Conservation (phyloP, 2,329 filamentous ascomycete species). For the Exophiala dermatitidis region DNA sequence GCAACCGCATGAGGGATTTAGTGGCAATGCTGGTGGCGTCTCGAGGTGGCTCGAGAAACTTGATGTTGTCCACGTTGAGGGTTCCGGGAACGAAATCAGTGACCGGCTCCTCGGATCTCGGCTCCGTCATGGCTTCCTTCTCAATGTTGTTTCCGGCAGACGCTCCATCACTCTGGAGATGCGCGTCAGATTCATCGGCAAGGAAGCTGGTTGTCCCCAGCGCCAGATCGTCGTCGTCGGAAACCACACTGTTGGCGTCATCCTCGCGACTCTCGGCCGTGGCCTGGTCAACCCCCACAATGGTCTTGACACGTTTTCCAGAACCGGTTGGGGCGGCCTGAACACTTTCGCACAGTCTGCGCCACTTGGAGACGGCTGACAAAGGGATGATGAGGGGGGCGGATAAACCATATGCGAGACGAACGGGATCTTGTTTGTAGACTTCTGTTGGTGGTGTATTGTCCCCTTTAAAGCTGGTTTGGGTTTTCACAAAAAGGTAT, state of each 20-base stretch:
- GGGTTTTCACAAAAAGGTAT: slow-evolving; percentile 62
- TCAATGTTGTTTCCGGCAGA: neutral
- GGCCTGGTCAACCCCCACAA: slow-evolving; percentile 13
- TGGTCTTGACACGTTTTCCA: slow-evolving; percentile 19
- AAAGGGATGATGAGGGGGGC: slow-evolving; percentile 46
- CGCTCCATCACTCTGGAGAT: neutral
- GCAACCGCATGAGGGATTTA: slow-evolving; percentile 56
- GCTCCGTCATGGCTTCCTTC: slow-evolving; percentile 4
- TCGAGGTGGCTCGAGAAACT: slow-evolving; percentile 56
- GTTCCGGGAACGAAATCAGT: slow-evolving; percentile 62
- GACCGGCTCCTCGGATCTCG: neutral
- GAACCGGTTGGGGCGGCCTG: slow-evolving; percentile 10
- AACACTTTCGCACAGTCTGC: slow-evolving; percentile 29
- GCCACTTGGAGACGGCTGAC: slow-evolving; percentile 43
- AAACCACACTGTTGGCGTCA: slow-evolving; percentile 34
- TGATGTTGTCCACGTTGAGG: slow-evolving; percentile 56
- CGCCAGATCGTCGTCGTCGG: slow-evolving; percentile 40
- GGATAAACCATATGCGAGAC: slow-evolving; percentile 38
- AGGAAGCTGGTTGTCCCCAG: slow-evolving; percentile 32
- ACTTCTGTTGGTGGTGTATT: neutral
- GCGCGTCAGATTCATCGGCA: neutral
- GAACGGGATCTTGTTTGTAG: slow-evolving; percentile 29
- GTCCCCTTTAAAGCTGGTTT: slow-evolving; percentile 14
- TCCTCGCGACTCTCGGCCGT: slow-evolving; percentile 18
- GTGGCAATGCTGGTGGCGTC: slow-evolving; percentile 59